Percentiles rank a stretch among this genome's conserved stretches.
Conservation (phyloP, 2,329 filamentous ascomycete genomes). For the Pseudonectria buxi region DNA sequence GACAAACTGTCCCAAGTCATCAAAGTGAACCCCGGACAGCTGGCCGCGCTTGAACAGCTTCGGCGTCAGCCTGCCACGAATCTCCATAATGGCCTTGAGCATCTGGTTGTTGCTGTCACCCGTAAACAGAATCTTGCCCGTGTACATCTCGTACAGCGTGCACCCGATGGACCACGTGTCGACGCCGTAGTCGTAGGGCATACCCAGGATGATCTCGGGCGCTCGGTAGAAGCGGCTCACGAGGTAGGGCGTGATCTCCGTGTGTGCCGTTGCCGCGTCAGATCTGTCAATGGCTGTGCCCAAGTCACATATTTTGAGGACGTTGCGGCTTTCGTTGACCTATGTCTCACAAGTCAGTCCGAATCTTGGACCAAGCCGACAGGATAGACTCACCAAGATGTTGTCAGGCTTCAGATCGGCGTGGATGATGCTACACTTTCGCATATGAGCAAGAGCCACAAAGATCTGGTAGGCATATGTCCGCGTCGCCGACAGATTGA, state of each 20-base stretch:
- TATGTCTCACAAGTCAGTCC: slow-evolving; percentile 21
- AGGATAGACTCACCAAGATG: slow-evolving; percentile 58
- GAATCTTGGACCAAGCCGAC: background rate
- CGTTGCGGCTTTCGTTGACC: slow-evolving; percentile 73
- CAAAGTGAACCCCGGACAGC: slow-evolving; percentile 72
- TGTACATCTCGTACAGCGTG: slow-evolving; percentile 94
- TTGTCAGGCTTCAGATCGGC: slow-evolving; percentile 98
- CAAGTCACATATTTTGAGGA: slow-evolving; percentile 92
- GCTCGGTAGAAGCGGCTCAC: slow-evolving; percentile 97
- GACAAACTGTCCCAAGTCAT: slow-evolving; percentile 75
- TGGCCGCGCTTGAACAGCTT: slow-evolving; percentile 83
- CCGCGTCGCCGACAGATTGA: slow-evolving; percentile 81
- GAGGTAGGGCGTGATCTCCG: slow-evolving; percentile 87
- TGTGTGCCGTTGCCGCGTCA: slow-evolving; percentile 63
- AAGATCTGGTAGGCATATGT: slow-evolving; percentile 94
- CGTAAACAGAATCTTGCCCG: slow-evolving; percentile 93
- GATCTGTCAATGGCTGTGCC: slow-evolving; percentile 90
- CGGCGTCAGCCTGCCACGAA: slow-evolving; percentile 82
- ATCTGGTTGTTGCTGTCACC: slow-evolving; percentile 97
- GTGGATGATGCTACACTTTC: slow-evolving; percentile 88
- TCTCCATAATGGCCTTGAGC: slow-evolving; percentile 93
- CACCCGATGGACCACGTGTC: slow-evolving; percentile 98
- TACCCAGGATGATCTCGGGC: slow-evolving; percentile 94
- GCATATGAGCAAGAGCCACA: slow-evolving; percentile 76
- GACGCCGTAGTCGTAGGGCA: slow-evolving; percentile 87